Evolutionary conservation across 345 rosid genomes (phyloP), one percentile per base, ranked within the genome.

Genomic region (Syzygium aromaticum): DNA sequence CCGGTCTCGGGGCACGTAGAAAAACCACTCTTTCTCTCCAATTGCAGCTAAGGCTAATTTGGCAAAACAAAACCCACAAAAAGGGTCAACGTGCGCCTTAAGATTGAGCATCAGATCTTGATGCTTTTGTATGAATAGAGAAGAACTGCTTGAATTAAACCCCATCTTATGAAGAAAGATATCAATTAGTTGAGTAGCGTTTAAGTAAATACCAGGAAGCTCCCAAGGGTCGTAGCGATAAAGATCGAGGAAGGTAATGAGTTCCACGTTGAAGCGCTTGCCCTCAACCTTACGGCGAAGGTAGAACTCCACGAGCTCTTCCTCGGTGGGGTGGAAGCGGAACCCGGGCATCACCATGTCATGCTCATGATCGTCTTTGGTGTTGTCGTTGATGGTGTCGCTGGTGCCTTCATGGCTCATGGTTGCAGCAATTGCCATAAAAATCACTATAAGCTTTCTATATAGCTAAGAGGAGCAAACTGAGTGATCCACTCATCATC

Each of bases 251-350:
- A 96, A 98, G 92, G 99, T 95, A 85, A 98, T 96, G 93, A 98
- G 98, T 88, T 98, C 99, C 38, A 96, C 98, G 53, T 96, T 96
- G 93, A 98, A 98, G 54, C 95, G 98, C 88, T 98, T 98, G 93
- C 99, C 99, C 95, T 98, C 98, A 2, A 98, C 98, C 95, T 98
- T 98, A 90, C 99, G 98, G 93, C 99, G 98, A 91, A 98, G 99
- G 94, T 98, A 98, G 92, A 98, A 98, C 93, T 96, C 98, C 5
- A 98, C 97, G 9, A 98, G 98, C 86, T 98, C 99, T 92, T 98
- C 99, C 92, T 98, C 99, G 0, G 99, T 98, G 7, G 99, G 99
- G 85, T 96, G 99, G 93, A 98, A 98, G 6, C 99, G 92, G 90
- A 98, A 98, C 8, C 99, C 99, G 0, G 99, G 99, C 99, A 98